phyloP scores from a whole-genome alignment of 345 rosid species.

The Camelina neglecta region DNA sequence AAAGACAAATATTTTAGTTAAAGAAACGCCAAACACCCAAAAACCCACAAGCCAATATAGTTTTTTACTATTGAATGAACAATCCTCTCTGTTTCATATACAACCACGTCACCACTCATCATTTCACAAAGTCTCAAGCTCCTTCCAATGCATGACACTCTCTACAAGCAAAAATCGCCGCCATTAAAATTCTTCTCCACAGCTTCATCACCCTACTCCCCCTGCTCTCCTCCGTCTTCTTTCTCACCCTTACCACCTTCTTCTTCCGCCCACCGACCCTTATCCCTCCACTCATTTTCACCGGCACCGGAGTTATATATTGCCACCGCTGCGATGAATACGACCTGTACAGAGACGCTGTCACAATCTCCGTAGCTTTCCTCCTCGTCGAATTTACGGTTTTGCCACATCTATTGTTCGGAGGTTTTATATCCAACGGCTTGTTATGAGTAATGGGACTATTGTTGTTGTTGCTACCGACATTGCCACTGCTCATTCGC shows the following conservation, averaged over 20 bases:
- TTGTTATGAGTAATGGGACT: slow-evolving; percentile 9
- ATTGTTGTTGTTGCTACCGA: neutral
- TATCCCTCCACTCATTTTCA: slow-evolving; percentile 50
- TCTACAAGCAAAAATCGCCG: slow-evolving; percentile 63
- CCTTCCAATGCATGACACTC: slow-evolving; percentile 82
- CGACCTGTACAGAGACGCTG: slow-evolving; percentile 38
- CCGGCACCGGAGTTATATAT: slow-evolving; percentile 54
- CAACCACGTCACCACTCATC: neutral
- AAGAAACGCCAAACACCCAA: neutral
- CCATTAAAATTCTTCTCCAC: slow-evolving; percentile 60
- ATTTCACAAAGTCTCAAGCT: slow-evolving; percentile 34
- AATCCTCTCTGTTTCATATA: neutral
- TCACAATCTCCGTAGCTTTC: slow-evolving; percentile 50
- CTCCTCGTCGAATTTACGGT: neutral
- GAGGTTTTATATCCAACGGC: slow-evolving; percentile 28
- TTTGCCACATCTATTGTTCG: neutral
- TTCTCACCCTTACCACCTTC: slow-evolving; percentile 25
- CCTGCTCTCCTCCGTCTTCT: slow-evolving; percentile 31
- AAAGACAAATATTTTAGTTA: slow-evolving; percentile 9
- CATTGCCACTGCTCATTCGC: slow-evolving; percentile 53
- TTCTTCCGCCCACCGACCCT: slow-evolving; percentile 34
- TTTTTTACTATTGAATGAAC: neutral
- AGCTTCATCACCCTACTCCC: slow-evolving; percentile 41
- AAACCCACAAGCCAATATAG: neutral
- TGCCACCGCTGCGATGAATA: slow-evolving; percentile 67